Percentiles rank a stretch among this genome's conserved stretches.
These are phyloP conservation scores for Suaeda aralocaspica DNA, from an alignment of 148 eudicot species.

Conservation along the genomic window DNA sequence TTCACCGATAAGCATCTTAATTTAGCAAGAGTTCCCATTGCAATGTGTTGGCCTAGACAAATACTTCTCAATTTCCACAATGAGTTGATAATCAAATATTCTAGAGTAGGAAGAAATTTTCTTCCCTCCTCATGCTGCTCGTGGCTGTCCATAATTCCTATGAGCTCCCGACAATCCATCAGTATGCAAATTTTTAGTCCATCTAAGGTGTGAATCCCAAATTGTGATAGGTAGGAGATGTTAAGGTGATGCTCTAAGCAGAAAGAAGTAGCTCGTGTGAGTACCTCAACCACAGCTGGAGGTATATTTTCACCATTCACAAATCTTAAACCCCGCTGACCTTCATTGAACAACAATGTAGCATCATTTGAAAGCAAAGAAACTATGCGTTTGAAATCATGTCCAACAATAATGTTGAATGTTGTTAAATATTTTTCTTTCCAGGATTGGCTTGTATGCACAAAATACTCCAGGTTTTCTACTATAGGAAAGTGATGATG, in stretches of 20 bases:
- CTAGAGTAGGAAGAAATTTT: conserved; percentile 19
- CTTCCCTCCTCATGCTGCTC: background rate
- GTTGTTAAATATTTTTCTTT: background rate
- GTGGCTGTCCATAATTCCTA: conserved; percentile 1
- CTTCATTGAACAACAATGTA: conserved; percentile 15
- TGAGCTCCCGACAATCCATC: conserved; percentile 28
- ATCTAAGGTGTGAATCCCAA: conserved; percentile 16
- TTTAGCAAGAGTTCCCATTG: conserved; percentile 21
- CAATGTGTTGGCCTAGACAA: conserved; percentile 2
- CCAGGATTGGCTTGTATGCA: conserved; percentile 23
- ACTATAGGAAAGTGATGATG: conserved; percentile 24
- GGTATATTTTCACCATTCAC: conserved; percentile 31
- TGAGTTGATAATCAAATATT: conserved; percentile 16
- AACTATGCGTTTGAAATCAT: conserved; percentile 21
- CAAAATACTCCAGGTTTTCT: conserved; percentile 22
- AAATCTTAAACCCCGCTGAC: conserved; percentile 29
- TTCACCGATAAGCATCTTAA: conserved; percentile 22
- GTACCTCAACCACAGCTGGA: conserved; percentile 15
- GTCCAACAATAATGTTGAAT: conserved; percentile 32
- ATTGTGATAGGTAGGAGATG: conserved; percentile 21
- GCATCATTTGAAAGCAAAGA: conserved; percentile 19
- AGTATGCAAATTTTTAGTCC: conserved; percentile 23
- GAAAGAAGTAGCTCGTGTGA: conserved; percentile 23
- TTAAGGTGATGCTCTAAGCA: conserved; percentile 33
- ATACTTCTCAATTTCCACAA: conserved; percentile 25